Percentiles rank a stretch among this genome's conserved stretches.
These are phyloP conservation scores for Cutaneotrichosporon sp. DNA, from an alignment of 1,284 basidiomycete genomes.

Conservation along the genomic window DNA sequence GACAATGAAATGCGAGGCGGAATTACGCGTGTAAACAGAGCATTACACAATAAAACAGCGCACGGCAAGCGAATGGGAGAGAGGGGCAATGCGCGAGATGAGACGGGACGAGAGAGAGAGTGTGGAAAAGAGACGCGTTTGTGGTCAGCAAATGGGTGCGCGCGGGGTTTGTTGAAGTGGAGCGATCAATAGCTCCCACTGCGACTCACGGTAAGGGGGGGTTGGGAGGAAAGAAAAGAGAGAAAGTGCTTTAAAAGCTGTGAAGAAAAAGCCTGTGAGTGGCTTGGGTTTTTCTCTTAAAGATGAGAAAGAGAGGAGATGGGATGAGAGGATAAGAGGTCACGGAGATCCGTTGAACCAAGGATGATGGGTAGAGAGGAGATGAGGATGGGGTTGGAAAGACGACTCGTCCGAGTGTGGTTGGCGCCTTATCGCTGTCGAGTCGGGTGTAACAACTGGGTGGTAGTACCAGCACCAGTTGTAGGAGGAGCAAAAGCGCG, in stretches of 20 bases:
- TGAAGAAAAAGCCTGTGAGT: neutral
- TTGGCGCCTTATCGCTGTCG: too few relatives aligned
- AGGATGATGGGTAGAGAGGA: neutral
- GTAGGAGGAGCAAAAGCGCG: too few relatives aligned
- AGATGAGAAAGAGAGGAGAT: neutral
- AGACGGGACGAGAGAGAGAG: neutral
- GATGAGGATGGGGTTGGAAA: neutral
- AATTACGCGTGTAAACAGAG: too few relatives aligned
- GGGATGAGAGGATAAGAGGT: neutral
- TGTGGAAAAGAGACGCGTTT: neutral
- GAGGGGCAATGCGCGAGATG: neutral
- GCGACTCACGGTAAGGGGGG: constrained; percentile 1
- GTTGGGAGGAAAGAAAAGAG: neutral
- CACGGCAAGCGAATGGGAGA: neutral
- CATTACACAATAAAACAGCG: neutral
- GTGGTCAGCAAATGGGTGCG: neutral
- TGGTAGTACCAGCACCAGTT: too few relatives aligned
- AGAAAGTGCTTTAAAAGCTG: constrained; percentile 4
- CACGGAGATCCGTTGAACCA: too few relatives aligned
- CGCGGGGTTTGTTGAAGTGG: neutral
- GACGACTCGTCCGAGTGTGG: too few relatives aligned
- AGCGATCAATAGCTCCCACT: too few relatives aligned
- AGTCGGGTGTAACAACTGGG: too few relatives aligned
- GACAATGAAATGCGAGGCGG: too few relatives aligned
- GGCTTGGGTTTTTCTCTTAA: constrained; percentile 3